Evolutionary conservation across 768 basidiomycete genomes (phyloP), one percentile per base, ranked within the genome.

Genomic region (Crepidotus variabilis): DNA sequence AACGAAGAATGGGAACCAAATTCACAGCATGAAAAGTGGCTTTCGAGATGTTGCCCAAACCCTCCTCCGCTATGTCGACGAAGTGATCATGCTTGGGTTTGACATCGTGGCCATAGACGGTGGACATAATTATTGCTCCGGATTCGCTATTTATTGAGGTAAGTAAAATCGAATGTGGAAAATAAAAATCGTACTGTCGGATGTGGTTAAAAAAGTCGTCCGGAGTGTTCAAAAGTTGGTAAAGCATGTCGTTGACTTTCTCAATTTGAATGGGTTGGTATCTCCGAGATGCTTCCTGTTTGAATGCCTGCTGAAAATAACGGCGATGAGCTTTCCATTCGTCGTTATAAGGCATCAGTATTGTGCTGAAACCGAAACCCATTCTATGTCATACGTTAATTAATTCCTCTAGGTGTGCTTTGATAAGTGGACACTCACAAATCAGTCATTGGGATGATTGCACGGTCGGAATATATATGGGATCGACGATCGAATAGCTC

Each of bases 401-500:
- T 16, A 3, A 33, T 22, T 18, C 20, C 23, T 47, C 32, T 7
- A 16, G 24, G 23, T 35, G 51, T 18, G 33, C 34, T n/a, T 6
- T 28, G 9, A 24, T 47, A 43, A 23, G 1, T 7, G 47, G 32
- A 33, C 20, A 55, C 50, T 59, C 47, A 63, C 51, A 46, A 64
- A 48, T 77, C 74, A 43, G 79, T 70, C 81, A 83, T 81, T 0
- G 75, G 73, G 24, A 78, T 63, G 36, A 70, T 58, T 34, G 69
- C 69, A 50, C 81, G 73, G 53, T 80, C 79, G 0, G 85, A 84
- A 56, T 85, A 85, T 48, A 78, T 81, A 9, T 70, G 61, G 2
- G 77, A 79, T 7, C 78, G 71, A 56, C 77, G 82, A 47, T 85
- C 83, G 18, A 86, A 77, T 1, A 86, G 72, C 23, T 86, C 84